phyloP scores from a whole-genome alignment of 257 asterid species.

The Solanum clarkiae region DNA sequence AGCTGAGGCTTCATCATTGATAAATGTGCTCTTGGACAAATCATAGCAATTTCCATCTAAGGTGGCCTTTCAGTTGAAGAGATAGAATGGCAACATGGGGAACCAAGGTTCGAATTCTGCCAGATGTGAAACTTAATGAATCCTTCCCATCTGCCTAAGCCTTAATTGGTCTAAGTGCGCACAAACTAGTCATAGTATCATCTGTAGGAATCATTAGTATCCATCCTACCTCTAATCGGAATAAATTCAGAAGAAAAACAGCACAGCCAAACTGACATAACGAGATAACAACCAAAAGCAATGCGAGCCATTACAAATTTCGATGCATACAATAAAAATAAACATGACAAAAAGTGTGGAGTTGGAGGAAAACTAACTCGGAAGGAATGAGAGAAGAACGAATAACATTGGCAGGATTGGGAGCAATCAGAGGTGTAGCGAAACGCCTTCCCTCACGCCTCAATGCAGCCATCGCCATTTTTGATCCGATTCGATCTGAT shows the following conservation, averaged over 20 bases:
- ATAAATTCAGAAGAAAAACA: neutral
- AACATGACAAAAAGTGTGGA: neutral
- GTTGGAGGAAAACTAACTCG: constrained; percentile 29
- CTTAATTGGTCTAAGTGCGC: neutral
- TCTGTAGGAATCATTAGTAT: neutral
- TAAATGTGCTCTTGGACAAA: neutral
- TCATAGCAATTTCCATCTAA: neutral
- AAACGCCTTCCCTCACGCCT: constrained; percentile 93
- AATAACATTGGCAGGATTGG: constrained; percentile 34
- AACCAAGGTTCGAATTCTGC: neutral
- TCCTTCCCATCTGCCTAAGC: neutral
- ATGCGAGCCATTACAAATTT: neutral
- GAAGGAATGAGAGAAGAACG: constrained; percentile 55
- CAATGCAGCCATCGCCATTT: constrained; percentile 86
- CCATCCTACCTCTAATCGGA: neutral
- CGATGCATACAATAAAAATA: neutral
- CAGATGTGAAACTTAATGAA: neutral
- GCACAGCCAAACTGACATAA: neutral
- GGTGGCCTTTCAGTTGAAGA: neutral
- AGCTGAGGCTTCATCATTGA: neutral
- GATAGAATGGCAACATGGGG: neutral
- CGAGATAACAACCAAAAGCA: neutral
- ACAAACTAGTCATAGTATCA: neutral
- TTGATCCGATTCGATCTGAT: neutral
- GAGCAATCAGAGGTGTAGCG: constrained; percentile 54